phyloP scores from a whole-genome alignment of 176 grass and related monocot genomes.

The Aegilops umbellulata region DNA sequence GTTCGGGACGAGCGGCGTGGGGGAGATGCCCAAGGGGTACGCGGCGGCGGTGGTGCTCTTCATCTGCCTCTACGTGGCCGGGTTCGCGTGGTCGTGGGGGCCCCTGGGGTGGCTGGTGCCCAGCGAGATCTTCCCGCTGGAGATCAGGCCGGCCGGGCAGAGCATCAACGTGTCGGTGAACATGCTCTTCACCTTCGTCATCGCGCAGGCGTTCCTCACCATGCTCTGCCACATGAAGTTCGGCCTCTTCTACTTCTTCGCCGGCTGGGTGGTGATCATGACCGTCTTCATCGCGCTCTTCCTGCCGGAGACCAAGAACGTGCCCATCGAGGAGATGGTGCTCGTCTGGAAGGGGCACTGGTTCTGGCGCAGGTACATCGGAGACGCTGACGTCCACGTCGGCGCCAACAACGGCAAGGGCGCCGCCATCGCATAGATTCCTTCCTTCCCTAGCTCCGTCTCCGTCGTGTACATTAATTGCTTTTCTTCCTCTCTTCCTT shows the following conservation, averaged over 20 bases:
- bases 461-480: neutral
- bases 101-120: constrained; percentile 96
- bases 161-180: constrained; percentile 96
- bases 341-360: constrained; percentile 80
- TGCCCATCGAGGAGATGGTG: constrained; percentile 98
- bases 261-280: constrained; percentile 85
- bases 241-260: constrained; percentile 96
- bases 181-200: constrained; percentile 97
- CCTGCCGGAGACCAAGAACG: constrained; percentile 95
- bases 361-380: constrained; percentile 84
- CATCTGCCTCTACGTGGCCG: constrained; percentile 91
- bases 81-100: constrained; percentile 95
- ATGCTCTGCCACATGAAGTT: constrained; percentile 98
- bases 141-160: constrained; percentile 94
- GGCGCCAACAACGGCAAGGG: neutral
- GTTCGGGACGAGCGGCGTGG: constrained; percentile 50
- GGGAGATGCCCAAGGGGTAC: constrained; percentile 51
- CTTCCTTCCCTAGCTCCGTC: neutral
- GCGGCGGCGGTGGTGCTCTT: constrained; percentile 71
- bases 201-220: constrained; percentile 81
- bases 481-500: neutral
- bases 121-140: constrained; percentile 95
- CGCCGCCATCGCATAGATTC: neutral
- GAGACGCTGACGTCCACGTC: constrained; percentile 56
- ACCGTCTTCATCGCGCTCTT: constrained; percentile 82